Base-by-base conservation (phyloP, 306 rosid species). In the Fagus crenata region DNA sequence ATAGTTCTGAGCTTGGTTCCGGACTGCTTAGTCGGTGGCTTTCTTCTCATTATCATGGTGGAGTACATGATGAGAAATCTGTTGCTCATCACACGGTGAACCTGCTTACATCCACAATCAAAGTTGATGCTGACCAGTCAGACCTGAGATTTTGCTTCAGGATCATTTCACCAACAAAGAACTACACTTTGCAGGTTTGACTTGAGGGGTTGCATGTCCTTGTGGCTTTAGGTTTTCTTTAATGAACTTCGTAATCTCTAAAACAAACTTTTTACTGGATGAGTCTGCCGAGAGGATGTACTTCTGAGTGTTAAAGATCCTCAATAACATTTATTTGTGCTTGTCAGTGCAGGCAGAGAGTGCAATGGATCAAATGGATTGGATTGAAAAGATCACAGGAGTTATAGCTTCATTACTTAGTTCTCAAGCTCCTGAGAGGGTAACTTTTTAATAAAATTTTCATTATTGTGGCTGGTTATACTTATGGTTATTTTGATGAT, bases 321-420 rank as follows among this genome's bases (percentile, higher is more conserved):
- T 82, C 81, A 84, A 65, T 77, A 76, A 76, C 82, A 65, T 77
- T 78, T 80, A 81, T 86, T 89, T 88, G 56, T 87, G 86, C 87
- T 87, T 89, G 93, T 93, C 87, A 87, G 89, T 89, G 93, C 98
- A 96, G 99, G 99, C 99, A 89, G 99, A 96, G 88, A 96, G 99
- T 86, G 99, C 99, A 0, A 76, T 96, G 76, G 99, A 96, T 83
- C 99, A 96, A 90, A 93, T 93, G 98, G 99, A 96, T 85, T 96
- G 99, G 99, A 96, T 96, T 79, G 99, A 96, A 83, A 96, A 96
- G 90, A 96, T 96, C 83, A 96, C 99, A 1, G 99, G 99, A 74
- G 99, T 96, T 83, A 96, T 96, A 87, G 98, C 99, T 72, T 96
- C 99, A 41, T 86, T 96, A 85, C 93, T 96, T 71, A 91, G 98